Evolutionary conservation across 306 rosid species (phyloP), one percentile per base, ranked within the genome.

Genomic region (Medicago ruthenica): DNA sequence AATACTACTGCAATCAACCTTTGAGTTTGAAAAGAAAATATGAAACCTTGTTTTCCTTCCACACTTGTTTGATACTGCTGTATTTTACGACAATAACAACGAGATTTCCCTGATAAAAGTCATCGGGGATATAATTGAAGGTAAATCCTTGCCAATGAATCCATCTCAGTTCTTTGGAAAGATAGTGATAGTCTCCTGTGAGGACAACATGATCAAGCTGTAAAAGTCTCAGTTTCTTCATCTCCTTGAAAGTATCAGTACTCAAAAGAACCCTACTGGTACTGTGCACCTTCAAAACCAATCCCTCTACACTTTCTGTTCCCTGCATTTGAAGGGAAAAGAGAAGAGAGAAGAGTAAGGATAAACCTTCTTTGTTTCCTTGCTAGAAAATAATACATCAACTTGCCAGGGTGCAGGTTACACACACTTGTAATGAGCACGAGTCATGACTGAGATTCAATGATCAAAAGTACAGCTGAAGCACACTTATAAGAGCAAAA

Each of bases 141-240:
- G 84, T 76, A 55, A 68, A 84, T 39, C 83, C 81, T 27, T 73
- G 62, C 90, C 90, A 86, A 68, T 17, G 41, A 4, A 86, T 0
- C 87, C 86, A 86, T 34, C 67, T 79, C 10, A 86, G 3, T 1
- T 79, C 8, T 9, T 73, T 9, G 0, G 83, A 63, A 75, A 89
- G 16, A 74, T 66, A 15, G 21, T n/a, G 31, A 67, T 40, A 82
- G 34, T 70, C 79, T 59, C 87, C 86, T 0, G 0, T 37, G 17
- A 85, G 47, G 2, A 68, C 10, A 0, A 78, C 85, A 31, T 2
- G 0, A 17, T 45, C n/a, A 4, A 89, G 86, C 36, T 75, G 76
- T 6, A 89, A 69, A 16, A 89, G 55, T 69, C 83, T 84, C 24
- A 89, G 39, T 8, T 13, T 81, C 7, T 70, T 37, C 89, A 87